Evolutionary conservation across 1,284 basidiomycete species (phyloP), one percentile per base, ranked within the genome.

Genomic region (Coniferiporia weirii): DNA sequence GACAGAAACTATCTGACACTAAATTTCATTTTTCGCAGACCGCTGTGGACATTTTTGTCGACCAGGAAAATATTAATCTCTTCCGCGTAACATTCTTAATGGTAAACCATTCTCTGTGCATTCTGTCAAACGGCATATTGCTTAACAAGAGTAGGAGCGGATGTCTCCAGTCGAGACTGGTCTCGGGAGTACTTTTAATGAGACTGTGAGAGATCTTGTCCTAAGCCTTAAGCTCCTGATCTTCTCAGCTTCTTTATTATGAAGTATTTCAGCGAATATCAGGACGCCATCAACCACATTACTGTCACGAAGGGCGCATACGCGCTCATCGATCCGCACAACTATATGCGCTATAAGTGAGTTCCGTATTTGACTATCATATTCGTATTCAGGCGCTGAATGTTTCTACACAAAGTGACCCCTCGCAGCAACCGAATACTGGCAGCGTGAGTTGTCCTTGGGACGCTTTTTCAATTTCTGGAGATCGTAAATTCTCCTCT

Each of bases 61-160:
- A 77, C 66, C 70, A 76, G 61, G 76, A 78, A 57, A 75, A 77
- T 57, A 75, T 78, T 64, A 79, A 79, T 58, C 70, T 76, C 62
- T 78, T 79, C 70, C 74, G 77, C 22, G 76, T 79, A 8, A 76
- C 76, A 0, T 78, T 79, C 66, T 69, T 79, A 35, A 76, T 79
- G 75, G 64, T 64, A 43, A 45, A 59, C 51, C 3, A 27, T 35
- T 6, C 17, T 5, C 36, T 17, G 6, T 19, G 36, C 27, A 13
- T 15, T 43, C 27, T 40, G 2, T 27, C 3, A 38, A 38, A 38
- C 12, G 12, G 32, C 3, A n/a, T 15, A 10, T 19, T 54, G 12
- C 43, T 52, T 17, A n/a, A 49, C 32, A 7, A 44, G 36, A 38
- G 3, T 22, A 61, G 60, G 77, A 79, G 63, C 71, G 76, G 15